phyloP scores from a whole-genome alignment of 1,284 basidiomycete species.

The Ganoderma leucocontextum region DNA sequence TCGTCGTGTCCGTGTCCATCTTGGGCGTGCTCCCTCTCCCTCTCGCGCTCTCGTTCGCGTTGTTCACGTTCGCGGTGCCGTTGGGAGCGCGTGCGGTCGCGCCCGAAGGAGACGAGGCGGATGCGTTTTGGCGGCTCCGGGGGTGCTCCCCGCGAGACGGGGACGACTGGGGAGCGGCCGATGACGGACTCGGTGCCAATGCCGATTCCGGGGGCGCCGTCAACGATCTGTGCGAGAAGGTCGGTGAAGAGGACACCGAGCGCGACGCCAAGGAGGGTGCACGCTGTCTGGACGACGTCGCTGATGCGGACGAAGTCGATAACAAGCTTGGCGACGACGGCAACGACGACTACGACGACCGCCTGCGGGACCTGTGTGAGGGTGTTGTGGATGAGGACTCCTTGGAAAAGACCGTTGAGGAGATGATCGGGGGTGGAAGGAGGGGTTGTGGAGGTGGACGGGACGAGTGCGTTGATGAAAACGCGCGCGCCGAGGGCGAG shows the following conservation, averaged over 20 bases:
- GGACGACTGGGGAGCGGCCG: slow-evolving; percentile 22
- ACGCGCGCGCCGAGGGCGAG: slow-evolving; percentile 74
- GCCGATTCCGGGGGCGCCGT: slow-evolving; percentile 43
- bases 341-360: slow-evolving; percentile 61
- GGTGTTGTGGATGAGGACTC: slow-evolving; percentile 74
- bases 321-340: slow-evolving; percentile 65
- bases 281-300: slow-evolving; percentile 60
- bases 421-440: slow-evolving; percentile 64
- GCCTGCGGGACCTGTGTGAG: slow-evolving; percentile 61
- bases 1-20: slow-evolving; percentile 22
- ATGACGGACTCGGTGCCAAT: slow-evolving; percentile 24
- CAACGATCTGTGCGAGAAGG: slow-evolving; percentile 67
- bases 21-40: slow-evolving; percentile 18
- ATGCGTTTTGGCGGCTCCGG: slow-evolving; percentile 40
- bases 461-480: slow-evolving; percentile 58
- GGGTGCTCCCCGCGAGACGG: slow-evolving; percentile 25
- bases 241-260: slow-evolving; percentile 73
- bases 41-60: slow-evolving; percentile 28
- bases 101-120: slow-evolving; percentile 41
- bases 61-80: slow-evolving; percentile 35
- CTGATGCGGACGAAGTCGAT: slow-evolving; percentile 63
- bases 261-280: slow-evolving; percentile 67
- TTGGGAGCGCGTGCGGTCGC: slow-evolving; percentile 31
- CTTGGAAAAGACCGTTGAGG: slow-evolving; percentile 77
- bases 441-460: slow-evolving; percentile 38